Evolutionary conservation across 2,329 filamentous ascomycete species (phyloP), one percentile per base, ranked within the genome.

Genomic region (Ceratocystis harringtonii): DNA sequence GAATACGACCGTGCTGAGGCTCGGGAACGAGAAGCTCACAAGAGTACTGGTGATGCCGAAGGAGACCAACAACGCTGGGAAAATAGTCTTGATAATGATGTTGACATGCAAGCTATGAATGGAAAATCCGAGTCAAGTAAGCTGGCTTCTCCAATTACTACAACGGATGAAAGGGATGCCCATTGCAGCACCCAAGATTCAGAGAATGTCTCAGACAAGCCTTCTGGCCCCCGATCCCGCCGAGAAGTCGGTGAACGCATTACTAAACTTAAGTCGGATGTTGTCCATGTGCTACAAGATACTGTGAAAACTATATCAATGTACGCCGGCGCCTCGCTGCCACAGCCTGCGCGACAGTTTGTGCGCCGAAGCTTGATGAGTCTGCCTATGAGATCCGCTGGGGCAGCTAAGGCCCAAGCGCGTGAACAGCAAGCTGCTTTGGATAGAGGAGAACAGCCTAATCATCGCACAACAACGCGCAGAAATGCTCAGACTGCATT

Each of bases 291-390:
- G 0, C 80, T 97, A 12, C 89, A 92, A 69, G 84, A 86, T 64
- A 89, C 92, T 36, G 89, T 95, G 48, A 84, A 89, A 68, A 87
- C 88, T 5, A 90, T 99, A 0, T 95, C 89, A 65, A 90, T 87
- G 70, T 95, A 96, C 70, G 89, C 92, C 0, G 92, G 92, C n/a
- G 90, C 90, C 48, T 90, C 92, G 0, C 78, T 99, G 1, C 92
- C 94, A 0, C 89, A 94, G 65, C 96, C 96, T 69, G 92, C 92
- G 0, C 81, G 88, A 43, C 81, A 87, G 28, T 82, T 97, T 17
- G 92, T 99, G 12, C 86, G 89, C 68, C 82, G 85, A 12, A 91
- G 96, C 73, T 80, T 97, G 4, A 88, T 89, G 36, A 92, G 88
- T 61, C 80, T 97, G 1, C 92, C 92, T 0, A 86, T 89, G 72